Evolutionary conservation across 441 rosid species (phyloP), one percentile per base, ranked within the genome.

Genomic region (Gossypium laxum): DNA sequence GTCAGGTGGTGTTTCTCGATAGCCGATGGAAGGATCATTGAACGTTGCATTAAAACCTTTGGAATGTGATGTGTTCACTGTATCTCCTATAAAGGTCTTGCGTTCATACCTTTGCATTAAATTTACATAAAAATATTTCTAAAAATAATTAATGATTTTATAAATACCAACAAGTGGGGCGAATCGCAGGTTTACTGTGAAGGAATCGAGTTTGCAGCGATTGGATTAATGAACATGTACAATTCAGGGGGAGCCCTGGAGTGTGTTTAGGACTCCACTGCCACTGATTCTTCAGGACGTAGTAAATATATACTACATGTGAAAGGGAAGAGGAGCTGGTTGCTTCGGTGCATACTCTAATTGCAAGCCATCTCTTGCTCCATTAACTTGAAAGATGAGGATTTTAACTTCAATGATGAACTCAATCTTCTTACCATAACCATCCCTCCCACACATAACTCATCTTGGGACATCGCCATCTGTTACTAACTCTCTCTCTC

Each of bases 21-120:
- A 82, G 57, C 43, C 73, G 0, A 74, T 64, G 76, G 79, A 78
- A 45, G 81, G 67, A 41, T 54, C 82, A 0, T 67, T 85, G 55
- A 75, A 51, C 5, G 70, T 82, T 45, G 57, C 77, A 19, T 62
- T 87, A 45, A 71, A 77, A 74, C 63, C 71, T 45, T 73, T 85
- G 72, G 72, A 85, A 71, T 85, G 88, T 41, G 81, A 84, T 67
- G 79, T 80, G 58, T 61, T 83, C 32, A 82, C 87, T 2, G 17
- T 83, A 60, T 83, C 89, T 70, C 89, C 87, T 7, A 74, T 85
- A 50, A 79, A 83, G 87, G 91, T 85, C 18, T 47, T 38, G 75
- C 26, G 28, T 22, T 56, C 30, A 22, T 56, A 10, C 60, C 60
- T 12, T 14, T 6, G 21, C 6, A 51, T 51, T 8, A 51, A 17